Evolutionary conservation across 2,329 filamentous ascomycete genomes (phyloP).

Genomic region (Hypoxylon sp.): DNA sequence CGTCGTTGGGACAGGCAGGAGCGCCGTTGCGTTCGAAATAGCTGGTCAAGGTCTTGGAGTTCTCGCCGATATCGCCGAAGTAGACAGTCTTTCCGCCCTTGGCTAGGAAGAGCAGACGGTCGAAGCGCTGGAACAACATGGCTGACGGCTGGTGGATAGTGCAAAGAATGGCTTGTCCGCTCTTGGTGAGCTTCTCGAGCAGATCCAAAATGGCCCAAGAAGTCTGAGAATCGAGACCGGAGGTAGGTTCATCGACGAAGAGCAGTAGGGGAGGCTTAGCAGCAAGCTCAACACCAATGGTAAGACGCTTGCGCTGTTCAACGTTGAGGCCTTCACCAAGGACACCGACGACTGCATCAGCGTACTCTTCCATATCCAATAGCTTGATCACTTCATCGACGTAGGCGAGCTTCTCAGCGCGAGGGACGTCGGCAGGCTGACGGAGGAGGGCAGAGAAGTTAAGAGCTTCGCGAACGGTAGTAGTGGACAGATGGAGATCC

Average conservation of each 20-base stretch:
- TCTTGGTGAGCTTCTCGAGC: slow-evolving; percentile 89
- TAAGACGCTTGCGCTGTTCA: slow-evolving; percentile 81
- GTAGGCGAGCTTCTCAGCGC: slow-evolving; percentile 85
- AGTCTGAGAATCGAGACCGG: slow-evolving; percentile 92
- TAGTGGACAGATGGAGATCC: slow-evolving; percentile 87
- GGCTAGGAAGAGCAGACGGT: slow-evolving; percentile 82
- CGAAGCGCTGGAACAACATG: slow-evolving; percentile 93
- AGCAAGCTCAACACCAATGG: slow-evolving; percentile 95
- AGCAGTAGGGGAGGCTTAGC: slow-evolving; percentile 91
- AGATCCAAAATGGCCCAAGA: slow-evolving; percentile 93
- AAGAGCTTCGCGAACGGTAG: slow-evolving; percentile 89
- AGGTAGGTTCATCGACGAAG: slow-evolving; percentile 96
- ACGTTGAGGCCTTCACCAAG: slow-evolving; percentile 87
- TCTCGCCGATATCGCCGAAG: slow-evolving; percentile 83
- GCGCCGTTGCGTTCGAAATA: slow-evolving; percentile 85
- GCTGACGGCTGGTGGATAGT: slow-evolving; percentile 98
- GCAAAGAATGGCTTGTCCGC: slow-evolving; percentile 93
- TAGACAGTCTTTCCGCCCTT: slow-evolving; percentile 85
- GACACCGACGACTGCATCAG: slow-evolving; percentile 91
- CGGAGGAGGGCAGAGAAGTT: slow-evolving; percentile 88
- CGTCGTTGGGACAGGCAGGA: slow-evolving; percentile 73
- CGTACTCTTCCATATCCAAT: slow-evolving; percentile 90
- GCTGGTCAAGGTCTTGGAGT: slow-evolving; percentile 75
- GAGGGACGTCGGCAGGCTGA: slow-evolving; percentile 81
- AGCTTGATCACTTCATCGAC: slow-evolving; percentile 93